Evolutionary conservation across 345 rosid species (phyloP).

Genomic region (Acer negundo): DNA sequence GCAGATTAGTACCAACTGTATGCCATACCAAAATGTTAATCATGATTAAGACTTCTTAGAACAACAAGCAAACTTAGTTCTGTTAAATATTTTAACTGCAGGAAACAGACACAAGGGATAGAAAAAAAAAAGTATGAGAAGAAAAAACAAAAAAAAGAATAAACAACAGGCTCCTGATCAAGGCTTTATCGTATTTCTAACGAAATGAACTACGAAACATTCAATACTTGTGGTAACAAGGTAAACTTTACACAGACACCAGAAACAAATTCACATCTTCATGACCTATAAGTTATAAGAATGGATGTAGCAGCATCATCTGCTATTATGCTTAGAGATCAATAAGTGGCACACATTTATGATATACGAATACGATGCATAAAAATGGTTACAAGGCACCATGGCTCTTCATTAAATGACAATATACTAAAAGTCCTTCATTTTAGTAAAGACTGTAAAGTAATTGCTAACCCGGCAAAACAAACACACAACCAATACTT

Average conservation of each 20-base stretch:
- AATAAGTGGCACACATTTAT: background rate
- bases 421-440: background rate
- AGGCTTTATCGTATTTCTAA: background rate
- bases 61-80: background rate
- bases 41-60: background rate
- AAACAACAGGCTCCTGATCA: background rate
- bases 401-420: background rate
- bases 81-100: slow-evolving; percentile 5
- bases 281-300: too few relatives aligned
- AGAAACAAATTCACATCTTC: too few relatives aligned
- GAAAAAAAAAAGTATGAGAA: background rate
- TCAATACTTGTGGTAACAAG: background rate
- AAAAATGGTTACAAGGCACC: background rate
- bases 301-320: background rate
- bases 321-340: background rate
- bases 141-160: background rate
- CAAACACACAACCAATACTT: background rate
- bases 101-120: background rate
- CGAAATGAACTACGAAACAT: background rate
- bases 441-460: background rate
- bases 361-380: background rate
- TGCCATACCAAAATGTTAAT: slow-evolving; percentile 5
- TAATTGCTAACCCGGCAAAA: background rate
- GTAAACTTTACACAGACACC: background rate
- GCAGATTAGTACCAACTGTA: background rate